Conservation (phyloP, 2,329 filamentous ascomycete genomes). For the Dactylonectria macrodidyma region DNA sequence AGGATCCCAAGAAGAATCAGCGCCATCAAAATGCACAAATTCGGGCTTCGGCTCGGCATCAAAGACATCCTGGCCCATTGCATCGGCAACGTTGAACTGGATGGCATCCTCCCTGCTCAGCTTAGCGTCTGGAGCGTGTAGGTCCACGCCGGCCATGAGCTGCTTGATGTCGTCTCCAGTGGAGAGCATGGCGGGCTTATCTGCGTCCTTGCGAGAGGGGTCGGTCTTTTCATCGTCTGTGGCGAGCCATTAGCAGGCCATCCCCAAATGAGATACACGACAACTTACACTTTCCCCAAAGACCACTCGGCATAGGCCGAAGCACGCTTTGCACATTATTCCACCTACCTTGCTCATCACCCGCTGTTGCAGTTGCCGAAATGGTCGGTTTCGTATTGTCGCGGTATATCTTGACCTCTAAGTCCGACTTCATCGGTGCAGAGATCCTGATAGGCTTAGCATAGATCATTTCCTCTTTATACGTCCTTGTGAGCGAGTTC, state of each 20-base stretch:
- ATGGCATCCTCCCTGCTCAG: not conserved
- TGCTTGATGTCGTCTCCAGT: not conserved
- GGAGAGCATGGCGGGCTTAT: not conserved
- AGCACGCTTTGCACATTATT: not conserved
- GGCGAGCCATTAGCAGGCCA: not conserved
- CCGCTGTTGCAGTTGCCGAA: not conserved
- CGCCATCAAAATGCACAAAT: not conserved
- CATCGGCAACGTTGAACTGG: not conserved
- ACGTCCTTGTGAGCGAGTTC: not conserved
- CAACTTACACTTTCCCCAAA: not conserved
- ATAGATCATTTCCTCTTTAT: not conserved
- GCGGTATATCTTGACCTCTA: constrained; percentile 1
- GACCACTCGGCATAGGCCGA: not conserved
- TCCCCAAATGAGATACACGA: not conserved
- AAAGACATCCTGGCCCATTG: not conserved
- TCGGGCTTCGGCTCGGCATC: not conserved
- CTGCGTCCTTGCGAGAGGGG: not conserved
- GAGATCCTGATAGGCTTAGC: not conserved
- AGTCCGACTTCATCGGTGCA: not conserved
- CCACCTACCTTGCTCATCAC: not conserved
- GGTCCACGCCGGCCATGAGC: not conserved
- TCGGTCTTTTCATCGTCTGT: not conserved
- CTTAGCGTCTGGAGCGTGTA: not conserved
- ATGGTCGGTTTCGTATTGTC: not conserved
- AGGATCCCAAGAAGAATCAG: not conserved